Percentiles rank a stretch among this genome's conserved stretches.
phyloP scores from a whole-genome alignment of 345 rosid genomes.

The Syzygium jambos region DNA sequence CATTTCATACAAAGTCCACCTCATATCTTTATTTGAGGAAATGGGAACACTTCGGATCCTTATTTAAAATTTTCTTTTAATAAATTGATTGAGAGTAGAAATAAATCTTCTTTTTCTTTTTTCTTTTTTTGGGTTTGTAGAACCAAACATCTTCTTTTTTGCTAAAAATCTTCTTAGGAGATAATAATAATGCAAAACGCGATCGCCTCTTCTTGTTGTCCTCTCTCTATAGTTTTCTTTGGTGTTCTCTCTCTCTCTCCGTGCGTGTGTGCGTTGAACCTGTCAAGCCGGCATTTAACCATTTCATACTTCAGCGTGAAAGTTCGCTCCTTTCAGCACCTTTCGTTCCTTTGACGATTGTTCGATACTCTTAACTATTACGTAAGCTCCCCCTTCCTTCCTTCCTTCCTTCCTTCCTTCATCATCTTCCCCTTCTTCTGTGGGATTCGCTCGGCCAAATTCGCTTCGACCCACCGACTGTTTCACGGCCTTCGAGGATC shows the following conservation, averaged over 20 bases:
- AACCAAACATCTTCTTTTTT: no score
- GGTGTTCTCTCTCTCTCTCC: neutral
- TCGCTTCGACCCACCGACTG: neutral
- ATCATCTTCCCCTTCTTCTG: neutral
- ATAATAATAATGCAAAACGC: neutral
- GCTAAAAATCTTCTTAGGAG: neutral
- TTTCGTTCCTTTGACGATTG: neutral
- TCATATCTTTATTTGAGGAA: no score
- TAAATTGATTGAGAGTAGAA: neutral
- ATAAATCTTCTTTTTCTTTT: neutral
- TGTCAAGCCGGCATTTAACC: neutral
- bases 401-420: neutral
- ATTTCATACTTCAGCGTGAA: neutral
- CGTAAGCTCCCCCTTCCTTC: neutral
- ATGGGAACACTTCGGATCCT: no score
- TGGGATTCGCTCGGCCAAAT: neutral
- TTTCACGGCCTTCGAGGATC: neutral
- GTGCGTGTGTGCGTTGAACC: neutral
- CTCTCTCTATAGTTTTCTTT: neutral
- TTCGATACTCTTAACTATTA: neutral
- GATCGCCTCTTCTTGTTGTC: neutral
- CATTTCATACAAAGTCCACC: no score
- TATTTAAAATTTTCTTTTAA: no score
- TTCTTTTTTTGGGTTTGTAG: no score
- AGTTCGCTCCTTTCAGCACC: neutral